A percentile compares a stretch with the other conserved stretches of the same genome.
phyloP scores from a whole-genome alignment of 2,329 filamentous ascomycete genomes.

The Calonectria ilicicola region DNA sequence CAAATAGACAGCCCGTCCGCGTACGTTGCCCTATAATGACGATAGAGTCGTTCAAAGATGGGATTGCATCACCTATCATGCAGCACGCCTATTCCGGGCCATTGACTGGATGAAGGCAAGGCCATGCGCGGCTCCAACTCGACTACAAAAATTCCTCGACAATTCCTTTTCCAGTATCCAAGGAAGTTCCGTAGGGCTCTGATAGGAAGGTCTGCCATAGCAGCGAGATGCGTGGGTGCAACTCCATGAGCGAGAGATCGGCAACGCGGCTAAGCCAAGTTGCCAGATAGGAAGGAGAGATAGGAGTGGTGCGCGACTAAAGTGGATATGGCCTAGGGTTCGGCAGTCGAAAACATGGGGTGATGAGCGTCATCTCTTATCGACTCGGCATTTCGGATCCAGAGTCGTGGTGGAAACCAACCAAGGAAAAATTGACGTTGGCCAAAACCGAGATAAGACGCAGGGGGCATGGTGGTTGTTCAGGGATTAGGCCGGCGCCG shows the following conservation, averaged over 20 bases:
- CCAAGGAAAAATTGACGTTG: neutral
- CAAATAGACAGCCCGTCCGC: neutral
- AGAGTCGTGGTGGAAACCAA: neutral
- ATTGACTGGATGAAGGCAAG: neutral
- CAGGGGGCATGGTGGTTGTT: neutral
- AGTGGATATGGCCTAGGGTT: neutral
- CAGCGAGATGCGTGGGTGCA: neutral
- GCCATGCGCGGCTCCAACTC: neutral
- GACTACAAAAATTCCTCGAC: neutral
- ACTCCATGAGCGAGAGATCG: neutral
- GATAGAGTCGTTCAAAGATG: neutral
- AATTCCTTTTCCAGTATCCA: neutral
- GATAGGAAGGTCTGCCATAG: constrained; percentile 3
- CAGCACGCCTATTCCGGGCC: neutral
- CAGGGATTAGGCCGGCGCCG: neutral
- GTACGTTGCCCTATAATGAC: neutral
- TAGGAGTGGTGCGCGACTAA: neutral
- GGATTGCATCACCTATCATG: neutral
- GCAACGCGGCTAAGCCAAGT: neutral
- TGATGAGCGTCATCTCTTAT: neutral
- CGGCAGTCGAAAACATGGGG: constrained; percentile 4
- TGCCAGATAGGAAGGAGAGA: neutral
- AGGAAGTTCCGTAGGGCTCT: neutral
- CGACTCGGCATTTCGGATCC: constrained; percentile 4
- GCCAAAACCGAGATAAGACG: neutral